A percentile compares a stretch with the other conserved stretches of the same genome.
Evolutionary conservation across 2,329 filamentous ascomycete genomes (phyloP).

Genomic region (Pseudogymnoascus sp.): DNA sequence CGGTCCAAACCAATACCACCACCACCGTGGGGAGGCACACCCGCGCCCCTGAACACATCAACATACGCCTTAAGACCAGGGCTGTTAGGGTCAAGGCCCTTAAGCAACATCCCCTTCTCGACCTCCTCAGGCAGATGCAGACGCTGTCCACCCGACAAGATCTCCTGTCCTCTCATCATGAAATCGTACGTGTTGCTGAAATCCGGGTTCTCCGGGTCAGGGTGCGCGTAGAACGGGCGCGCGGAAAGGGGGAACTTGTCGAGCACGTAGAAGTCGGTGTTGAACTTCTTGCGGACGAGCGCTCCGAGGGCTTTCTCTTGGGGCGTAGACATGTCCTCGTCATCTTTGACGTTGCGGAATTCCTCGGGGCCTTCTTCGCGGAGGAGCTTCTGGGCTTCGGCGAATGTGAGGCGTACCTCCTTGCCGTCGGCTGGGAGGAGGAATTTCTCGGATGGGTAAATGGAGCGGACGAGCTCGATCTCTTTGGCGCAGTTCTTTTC

Average conservation of each 20-base stretch:
- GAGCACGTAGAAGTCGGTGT: constrained; percentile 92
- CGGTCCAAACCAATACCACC: constrained; percentile 86
- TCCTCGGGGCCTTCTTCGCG: constrained; percentile 65
- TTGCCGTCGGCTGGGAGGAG: constrained; percentile 67
- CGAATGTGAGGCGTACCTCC: constrained; percentile 69
- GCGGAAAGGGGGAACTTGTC: constrained; percentile 91
- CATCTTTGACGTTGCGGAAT: constrained; percentile 60
- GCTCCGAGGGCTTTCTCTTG: constrained; percentile 85
- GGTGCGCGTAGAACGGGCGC: constrained; percentile 87
- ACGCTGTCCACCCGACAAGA: constrained; percentile 85
- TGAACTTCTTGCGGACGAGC: constrained; percentile 79
- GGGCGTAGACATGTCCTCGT: constrained; percentile 72
- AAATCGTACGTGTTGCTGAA: constrained; percentile 70
- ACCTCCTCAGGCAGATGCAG: constrained; percentile 74
- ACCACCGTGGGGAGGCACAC: constrained; percentile 82
- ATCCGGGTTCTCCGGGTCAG: constrained; percentile 57
- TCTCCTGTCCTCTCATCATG: constrained; percentile 88
- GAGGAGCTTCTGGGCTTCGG: constrained; percentile 69
- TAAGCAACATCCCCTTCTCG: constrained; percentile 65
- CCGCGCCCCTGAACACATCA: constrained; percentile 70
- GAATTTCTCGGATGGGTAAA: constrained; percentile 73
- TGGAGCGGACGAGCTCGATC: constrained; percentile 62
- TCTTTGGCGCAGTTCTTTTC: constrained; percentile 55
- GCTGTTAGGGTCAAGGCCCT: constrained; percentile 71
- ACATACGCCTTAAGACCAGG: constrained; percentile 83